Evolutionary conservation across 306 rosid species (phyloP), one percentile per base, ranked within the genome.

Genomic region (Boehmeria nivea): DNA sequence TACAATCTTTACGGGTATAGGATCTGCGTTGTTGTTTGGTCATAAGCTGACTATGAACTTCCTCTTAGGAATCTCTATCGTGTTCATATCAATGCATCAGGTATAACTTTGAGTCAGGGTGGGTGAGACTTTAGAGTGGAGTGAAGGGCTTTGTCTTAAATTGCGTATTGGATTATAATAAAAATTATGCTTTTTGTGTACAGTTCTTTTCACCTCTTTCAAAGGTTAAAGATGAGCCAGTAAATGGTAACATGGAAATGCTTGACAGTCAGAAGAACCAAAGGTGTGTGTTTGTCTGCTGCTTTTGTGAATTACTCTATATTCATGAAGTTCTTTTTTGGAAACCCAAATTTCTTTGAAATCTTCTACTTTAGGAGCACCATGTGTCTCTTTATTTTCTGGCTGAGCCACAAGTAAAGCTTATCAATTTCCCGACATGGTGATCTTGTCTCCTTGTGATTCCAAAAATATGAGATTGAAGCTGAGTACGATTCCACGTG

Each of bases 61-160:
- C 67, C 46, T 93, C 52, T 71, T 93, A 61, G 99, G 99, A 51
- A 93, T 93, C 72, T 93, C 99, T 40, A 88, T 93, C 57, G 99
- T 93, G 33, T 88, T 93, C 77, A 93, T 93, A 74, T 93, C 99
- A 8, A 93, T 93, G 99, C 99, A 88, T 72, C 99, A 93, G 95
- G 99, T 93, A n/a, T n/a, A 76, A 66, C 20, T 59, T 28, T 18
- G 52, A 19, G 31, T 17, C 10, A 16, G 16, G n/a, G n/a, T n/a
- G n/a, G n/a, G n/a, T n/a, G n/a, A n/a, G n/a, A n/a, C n/a, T n/a
- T n/a, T n/a, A n/a, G n/a, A n/a, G n/a, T n/a, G n/a, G n/a, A n/a
- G n/a, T 37, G 26, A 12, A 22, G 2, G n/a, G 47, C 6, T 8
- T n/a, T n/a, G 24, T 50, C 57, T 51, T 47, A 20, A 26, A 40